Evolutionary conservation across 2,329 filamentous ascomycete species (phyloP).

Genomic region (Fusarium xyrophilum): DNA sequence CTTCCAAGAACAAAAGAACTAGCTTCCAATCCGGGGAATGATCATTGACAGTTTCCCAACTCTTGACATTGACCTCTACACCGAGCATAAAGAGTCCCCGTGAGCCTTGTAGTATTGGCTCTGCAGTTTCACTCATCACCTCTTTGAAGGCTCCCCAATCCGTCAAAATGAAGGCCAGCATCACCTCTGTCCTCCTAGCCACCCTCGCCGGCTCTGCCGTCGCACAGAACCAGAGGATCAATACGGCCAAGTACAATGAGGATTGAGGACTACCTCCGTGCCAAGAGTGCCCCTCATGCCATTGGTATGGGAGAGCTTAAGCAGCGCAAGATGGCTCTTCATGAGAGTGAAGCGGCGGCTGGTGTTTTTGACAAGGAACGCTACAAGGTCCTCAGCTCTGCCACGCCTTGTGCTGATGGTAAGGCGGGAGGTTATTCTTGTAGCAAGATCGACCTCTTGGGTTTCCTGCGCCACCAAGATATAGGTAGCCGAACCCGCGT

Average conservation of each 20-base stretch:
- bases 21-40: conserved; percentile 5
- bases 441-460: conserved; percentile 3
- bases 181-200: conserved; percentile 6
- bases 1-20: conserved; percentile 6
- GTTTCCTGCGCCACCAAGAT: conserved; percentile 6
- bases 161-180: conserved; percentile 6
- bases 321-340: conserved; percentile 7
- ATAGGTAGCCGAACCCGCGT: conserved; percentile 6
- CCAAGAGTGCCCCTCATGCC: neutral
- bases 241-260: conserved; percentile 10
- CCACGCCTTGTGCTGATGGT: neutral
- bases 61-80: too few species aligned
- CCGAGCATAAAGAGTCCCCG: neutral
- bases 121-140: neutral
- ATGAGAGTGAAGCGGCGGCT: neutral
- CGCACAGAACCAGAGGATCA: conserved; percentile 5
- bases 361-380: conserved; percentile 17
- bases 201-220: conserved; percentile 4
- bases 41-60: neutral
- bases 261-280: conserved; percentile 5
- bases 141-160: neutral
- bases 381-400: conserved; percentile 2
- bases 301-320: conserved; percentile 9
- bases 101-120: fast-evolving
- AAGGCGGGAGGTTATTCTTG: conserved; percentile 6